Evolutionary conservation across 192 early-diverging fungal genomes (phyloP).

Genomic region (Rhizoclosmatium globosum): DNA sequence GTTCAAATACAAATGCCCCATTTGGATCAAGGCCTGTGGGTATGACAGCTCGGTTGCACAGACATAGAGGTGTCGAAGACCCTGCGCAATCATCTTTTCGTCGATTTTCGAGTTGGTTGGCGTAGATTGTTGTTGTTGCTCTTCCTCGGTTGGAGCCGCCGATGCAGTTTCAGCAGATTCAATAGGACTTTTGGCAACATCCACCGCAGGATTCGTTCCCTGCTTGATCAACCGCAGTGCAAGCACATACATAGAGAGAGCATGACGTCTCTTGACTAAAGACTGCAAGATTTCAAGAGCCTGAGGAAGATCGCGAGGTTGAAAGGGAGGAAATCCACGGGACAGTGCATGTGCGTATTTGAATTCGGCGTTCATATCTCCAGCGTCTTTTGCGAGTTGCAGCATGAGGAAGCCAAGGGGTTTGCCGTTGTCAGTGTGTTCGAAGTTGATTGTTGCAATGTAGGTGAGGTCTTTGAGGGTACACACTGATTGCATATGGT

Average conservation of each 20-base stretch:
- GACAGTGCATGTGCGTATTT: slow-evolving; percentile 38
- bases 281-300: slow-evolving; percentile 20
- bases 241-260: slow-evolving; percentile 35
- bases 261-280: slow-evolving; percentile 26
- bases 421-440: neutral
- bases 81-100: slow-evolving; percentile 18
- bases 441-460: slow-evolving; percentile 14
- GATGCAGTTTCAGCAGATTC: neutral
- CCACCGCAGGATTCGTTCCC: neutral
- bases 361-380: slow-evolving; percentile 45
- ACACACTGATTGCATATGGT: slow-evolving; percentile 15
- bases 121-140: neutral
- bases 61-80: slow-evolving; percentile 33
- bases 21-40: slow-evolving; percentile 37
- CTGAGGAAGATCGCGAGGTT: neutral
- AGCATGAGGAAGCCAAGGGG: slow-evolving; percentile 32
- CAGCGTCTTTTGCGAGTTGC: slow-evolving; percentile 16
- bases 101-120: no score
- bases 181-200: neutral
- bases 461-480: slow-evolving; percentile 17
- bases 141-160: neutral
- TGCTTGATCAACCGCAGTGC: slow-evolving; percentile 24
- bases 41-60: slow-evolving; percentile 34
- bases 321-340: slow-evolving; percentile 2
- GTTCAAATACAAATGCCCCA: slow-evolving; percentile 44